Evolutionary conservation across 2,329 filamentous ascomycete genomes (phyloP), one percentile per base, ranked within the genome.

Genomic region (Septoria linicola): DNA sequence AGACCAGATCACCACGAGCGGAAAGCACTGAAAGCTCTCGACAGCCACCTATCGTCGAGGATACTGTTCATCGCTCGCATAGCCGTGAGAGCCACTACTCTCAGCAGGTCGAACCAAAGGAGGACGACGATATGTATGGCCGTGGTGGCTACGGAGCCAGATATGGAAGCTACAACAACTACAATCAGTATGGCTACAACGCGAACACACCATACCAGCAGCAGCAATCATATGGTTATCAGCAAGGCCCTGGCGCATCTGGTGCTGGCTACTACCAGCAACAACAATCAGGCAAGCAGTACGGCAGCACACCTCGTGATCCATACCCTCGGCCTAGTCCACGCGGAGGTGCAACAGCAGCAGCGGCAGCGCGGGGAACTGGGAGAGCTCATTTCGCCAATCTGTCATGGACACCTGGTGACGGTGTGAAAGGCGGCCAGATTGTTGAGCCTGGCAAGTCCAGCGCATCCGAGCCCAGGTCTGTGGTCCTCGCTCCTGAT

Each of bases 371-470:
- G 35, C 41, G 41, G n/a, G 51, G 65, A 47, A 63, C 59, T 19
- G 63, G 83, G 30, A 73, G 80, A 58, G 76, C 75, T 57, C 73
- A 84, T 71, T 80, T 85, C 74, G 77, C 84, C 70, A 82, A 87
- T 70, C 68, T 83, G 2, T 87, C 89, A 39, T 91, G 88, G 86
- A 86, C 80, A 49, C 78, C 82, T 36, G 76, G 75, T 27, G 75
- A 76, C 41, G 74, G 78, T 14, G 75, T 76, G 48, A 75, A 77
- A 61, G 80, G 78, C 65, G 74, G 79, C 51, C 75, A 74, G 49
- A 67, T 71, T 19, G 69, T 66, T 3, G 57, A 64, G 51, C 59
- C 63, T 35, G 60, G 54, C 8, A 66, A 66, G 54, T 40, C 60
- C 27, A 59, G 61, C 14, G 43, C 59, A 49, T 57, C 62, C 16